A percentile compares a stretch with the other conserved stretches of the same genome.
phyloP scores from a whole-genome alignment of 331 rosid species.

The Acacia pycnantha region DNA sequence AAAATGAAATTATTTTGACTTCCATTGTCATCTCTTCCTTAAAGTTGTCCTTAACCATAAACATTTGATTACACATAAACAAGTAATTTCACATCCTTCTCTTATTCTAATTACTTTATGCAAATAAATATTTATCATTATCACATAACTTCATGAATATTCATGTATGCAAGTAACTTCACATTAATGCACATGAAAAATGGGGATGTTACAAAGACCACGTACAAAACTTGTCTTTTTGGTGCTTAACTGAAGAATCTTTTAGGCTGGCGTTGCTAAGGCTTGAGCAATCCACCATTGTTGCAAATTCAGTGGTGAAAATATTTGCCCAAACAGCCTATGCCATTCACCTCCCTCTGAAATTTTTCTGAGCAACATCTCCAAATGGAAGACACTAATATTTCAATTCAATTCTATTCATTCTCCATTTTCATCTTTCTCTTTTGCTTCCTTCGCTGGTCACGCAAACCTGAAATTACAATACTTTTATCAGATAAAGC shows the following conservation, averaged over 20 bases:
- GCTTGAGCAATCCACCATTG: neutral
- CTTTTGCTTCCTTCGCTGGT: slow-evolving; percentile 71
- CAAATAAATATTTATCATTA: no score
- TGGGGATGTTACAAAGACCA: no score
- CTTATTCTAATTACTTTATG: no score
- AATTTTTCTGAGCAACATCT: neutral
- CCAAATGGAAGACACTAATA: neutral
- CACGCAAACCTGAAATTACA: slow-evolving; percentile 61
- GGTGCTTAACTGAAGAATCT: neutral
- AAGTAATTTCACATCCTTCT: no score
- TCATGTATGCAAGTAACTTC: no score
- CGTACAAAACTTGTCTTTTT: no score
- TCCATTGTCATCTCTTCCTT: no score
- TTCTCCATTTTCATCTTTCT: slow-evolving; percentile 40
- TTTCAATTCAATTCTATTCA: slow-evolving; percentile 25
- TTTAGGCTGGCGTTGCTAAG: neutral
- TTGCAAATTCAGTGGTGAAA: neutral
- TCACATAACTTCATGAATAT: no score
- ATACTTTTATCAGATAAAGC: neutral
- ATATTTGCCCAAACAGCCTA: neutral
- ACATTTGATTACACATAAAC: no score
- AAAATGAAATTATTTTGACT: no score
- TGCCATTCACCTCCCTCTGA: neutral
- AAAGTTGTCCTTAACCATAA: no score
- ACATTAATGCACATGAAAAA: no score